Percentiles rank a stretch among this genome's conserved stretches.
Conservation (phyloP, 2,329 filamentous ascomycete species). For the Sporothrix globosa region DNA sequence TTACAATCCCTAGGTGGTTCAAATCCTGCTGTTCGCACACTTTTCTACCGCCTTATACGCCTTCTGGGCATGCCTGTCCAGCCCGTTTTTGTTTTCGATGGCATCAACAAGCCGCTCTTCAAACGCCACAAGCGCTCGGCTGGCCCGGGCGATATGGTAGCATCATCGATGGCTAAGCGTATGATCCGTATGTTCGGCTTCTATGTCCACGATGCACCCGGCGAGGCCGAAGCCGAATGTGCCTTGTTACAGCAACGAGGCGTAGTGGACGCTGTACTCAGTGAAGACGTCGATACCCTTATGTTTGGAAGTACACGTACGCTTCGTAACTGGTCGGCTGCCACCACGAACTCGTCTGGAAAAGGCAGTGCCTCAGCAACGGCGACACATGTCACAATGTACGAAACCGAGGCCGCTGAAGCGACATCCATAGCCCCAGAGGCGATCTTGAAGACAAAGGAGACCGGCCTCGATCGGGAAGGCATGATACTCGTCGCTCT, state of each 20-base stretch:
- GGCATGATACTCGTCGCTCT: constrained; percentile 94
- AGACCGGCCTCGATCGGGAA: constrained; percentile 71
- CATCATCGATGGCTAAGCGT: constrained; percentile 78
- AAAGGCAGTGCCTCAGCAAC: constrained; percentile 82
- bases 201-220: constrained; percentile 80
- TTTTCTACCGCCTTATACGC: constrained; percentile 83
- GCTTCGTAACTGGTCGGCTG: constrained; percentile 77
- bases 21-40: constrained; percentile 85
- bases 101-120: constrained; percentile 62
- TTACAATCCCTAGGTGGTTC: constrained; percentile 63
- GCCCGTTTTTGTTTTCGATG: constrained; percentile 59
- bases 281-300: constrained; percentile 93
- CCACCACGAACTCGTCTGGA: constrained; percentile 57
- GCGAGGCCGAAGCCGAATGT: constrained; percentile 95
- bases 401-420: constrained; percentile 54
- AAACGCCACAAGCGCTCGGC: constrained; percentile 79
- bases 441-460: constrained; percentile 35
- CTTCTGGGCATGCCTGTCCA: constrained; percentile 55
- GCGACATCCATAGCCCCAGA: constrained; percentile 14
- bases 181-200: constrained; percentile 85
- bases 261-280: constrained; percentile 89
- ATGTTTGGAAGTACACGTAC: constrained; percentile 91
- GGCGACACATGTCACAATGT: constrained; percentile 85
- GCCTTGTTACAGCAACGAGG: constrained; percentile 80
- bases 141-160: constrained; percentile 65